Percentiles rank a stretch among this genome's conserved stretches.
These are phyloP conservation scores for Sphagnum tenellum DNA, from an alignment of 225 moss, liverwort and hornwort species.

Conservation along the genomic window DNA sequence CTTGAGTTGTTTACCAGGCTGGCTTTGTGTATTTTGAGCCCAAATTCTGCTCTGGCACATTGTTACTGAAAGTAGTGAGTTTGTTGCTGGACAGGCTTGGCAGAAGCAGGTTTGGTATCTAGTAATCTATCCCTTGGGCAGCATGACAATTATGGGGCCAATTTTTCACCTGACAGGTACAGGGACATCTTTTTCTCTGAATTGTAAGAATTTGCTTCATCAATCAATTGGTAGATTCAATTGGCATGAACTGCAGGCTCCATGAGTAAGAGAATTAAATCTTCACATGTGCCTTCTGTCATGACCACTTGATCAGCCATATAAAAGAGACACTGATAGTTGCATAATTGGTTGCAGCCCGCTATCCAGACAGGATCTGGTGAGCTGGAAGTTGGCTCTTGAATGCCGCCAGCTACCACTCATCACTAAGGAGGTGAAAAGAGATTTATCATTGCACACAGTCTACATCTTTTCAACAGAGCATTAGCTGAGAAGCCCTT, in stretches of 20 bases:
- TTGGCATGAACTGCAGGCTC: neutral
- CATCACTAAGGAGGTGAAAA: constrained; percentile 43
- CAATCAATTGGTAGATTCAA: neutral
- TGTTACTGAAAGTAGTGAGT: neutral
- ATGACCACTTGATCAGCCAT: neutral
- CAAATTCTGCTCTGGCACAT: too few relatives aligned
- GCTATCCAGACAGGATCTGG: constrained; percentile 62
- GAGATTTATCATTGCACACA: too few relatives aligned
- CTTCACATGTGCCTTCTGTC: too few relatives aligned
- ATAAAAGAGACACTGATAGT: neutral
- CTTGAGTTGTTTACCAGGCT: too few relatives aligned
- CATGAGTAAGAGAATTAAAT: too few relatives aligned
- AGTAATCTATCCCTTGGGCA: constrained; percentile 41
- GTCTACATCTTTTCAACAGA: too few relatives aligned
- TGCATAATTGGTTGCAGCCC: constrained; percentile 14
- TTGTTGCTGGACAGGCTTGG: constrained; percentile 38
- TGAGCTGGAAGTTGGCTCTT: constrained; percentile 69
- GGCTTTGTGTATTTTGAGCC: too few relatives aligned
- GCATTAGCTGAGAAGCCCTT: too few relatives aligned
- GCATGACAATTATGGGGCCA: constrained; percentile 32
- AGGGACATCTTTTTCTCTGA: neutral
- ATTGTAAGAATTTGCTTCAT: neutral
- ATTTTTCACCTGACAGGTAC: neutral
- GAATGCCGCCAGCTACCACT: constrained; percentile 30
- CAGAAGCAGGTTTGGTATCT: constrained; percentile 74